Base-by-base conservation (phyloP, 805 yeast genomes). In the Lachancea thermotolerans region DNA sequence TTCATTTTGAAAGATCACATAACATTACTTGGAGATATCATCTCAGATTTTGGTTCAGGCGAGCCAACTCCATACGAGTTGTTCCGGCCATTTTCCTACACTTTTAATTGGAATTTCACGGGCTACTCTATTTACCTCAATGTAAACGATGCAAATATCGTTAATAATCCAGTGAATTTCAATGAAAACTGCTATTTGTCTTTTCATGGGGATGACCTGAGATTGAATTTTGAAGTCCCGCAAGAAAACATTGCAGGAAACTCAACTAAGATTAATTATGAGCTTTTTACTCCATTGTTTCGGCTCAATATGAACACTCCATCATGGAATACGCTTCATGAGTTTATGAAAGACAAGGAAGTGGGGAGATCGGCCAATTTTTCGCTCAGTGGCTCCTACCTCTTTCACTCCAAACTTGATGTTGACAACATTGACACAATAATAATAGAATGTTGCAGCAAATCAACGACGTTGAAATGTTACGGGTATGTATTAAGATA, bases 321-420 rank as follows among this genome's bases (percentile, higher is more conserved):
- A 0, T 83, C 91, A 1, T 93, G 98, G 96, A 95, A 88, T 57
- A 90, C 98, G 0, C 68, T 80, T 21, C 77, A 80, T 44, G 81
- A 83, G 39, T 91, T 91, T 52, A 61, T 85, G 67, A 73, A 74
- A 39, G 65, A 74, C 10, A 77, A 74, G 15, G 74, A 75, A 12
- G 72, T 88, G 49, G 98, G 96, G 0, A 68, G 79, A 49, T 78
- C 89, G 0, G 68, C 74, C 25, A 74, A 81, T 44, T 82, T 89
- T 54, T 63, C 59, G 1, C 62, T 88, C 14, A 64, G 64, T 1
- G 95, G 96, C 0, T 73, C 81, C 0, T 84, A 86, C 62, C 75
- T 82, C 0, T 81, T 75, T 53, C 77, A 69, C 60, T 70, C 75
- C 10, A 70, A 73, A 11, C 66, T 82, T 12, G 87, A 82, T 48